Conservation (phyloP, 1,284 basidiomycete species). For the Ustilago trichophora region DNA sequence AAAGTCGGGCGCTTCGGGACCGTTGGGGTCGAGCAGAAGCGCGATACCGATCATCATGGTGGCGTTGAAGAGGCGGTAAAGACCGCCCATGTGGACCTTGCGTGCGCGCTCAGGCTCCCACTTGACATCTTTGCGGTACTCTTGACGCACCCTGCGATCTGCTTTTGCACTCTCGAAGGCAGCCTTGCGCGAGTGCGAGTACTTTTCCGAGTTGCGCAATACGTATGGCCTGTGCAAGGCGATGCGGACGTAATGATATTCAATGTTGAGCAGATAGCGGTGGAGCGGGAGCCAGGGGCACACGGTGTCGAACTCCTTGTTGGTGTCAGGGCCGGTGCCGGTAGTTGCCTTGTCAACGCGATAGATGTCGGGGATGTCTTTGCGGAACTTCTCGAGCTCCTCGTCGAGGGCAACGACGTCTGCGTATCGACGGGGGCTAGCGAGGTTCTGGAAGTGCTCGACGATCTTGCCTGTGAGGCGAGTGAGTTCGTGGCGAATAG, state of each 20-base stretch:
- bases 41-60: slow-evolving; percentile 63
- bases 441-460: slow-evolving; percentile 92
- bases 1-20: slow-evolving; percentile 49
- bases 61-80: slow-evolving; percentile 61
- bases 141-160: slow-evolving; percentile 54
- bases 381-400: slow-evolving; percentile 85
- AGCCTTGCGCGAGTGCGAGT: slow-evolving; percentile 52
- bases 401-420: slow-evolving; percentile 86
- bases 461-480: slow-evolving; percentile 89
- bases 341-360: slow-evolving; percentile 74
- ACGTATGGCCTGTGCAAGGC: slow-evolving; percentile 61
- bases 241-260: slow-evolving; percentile 61
- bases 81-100: slow-evolving; percentile 58
- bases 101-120: slow-evolving; percentile 55
- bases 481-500: slow-evolving; percentile 83
- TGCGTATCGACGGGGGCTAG: slow-evolving; percentile 78
- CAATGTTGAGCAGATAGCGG: slow-evolving; percentile 61
- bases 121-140: slow-evolving; percentile 56
- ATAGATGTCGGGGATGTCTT: slow-evolving; percentile 79
- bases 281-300: slow-evolving; percentile 59
- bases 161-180: slow-evolving; percentile 57
- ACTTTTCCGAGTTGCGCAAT: slow-evolving; percentile 56
- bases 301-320: slow-evolving; percentile 53
- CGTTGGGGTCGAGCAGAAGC: slow-evolving; percentile 55
- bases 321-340: slow-evolving; percentile 61